Evolutionary conservation across 495 filamentous ascomycete genomes (phyloP), one percentile per base, ranked within the genome.

Genomic region (Xylaria venustula): DNA sequence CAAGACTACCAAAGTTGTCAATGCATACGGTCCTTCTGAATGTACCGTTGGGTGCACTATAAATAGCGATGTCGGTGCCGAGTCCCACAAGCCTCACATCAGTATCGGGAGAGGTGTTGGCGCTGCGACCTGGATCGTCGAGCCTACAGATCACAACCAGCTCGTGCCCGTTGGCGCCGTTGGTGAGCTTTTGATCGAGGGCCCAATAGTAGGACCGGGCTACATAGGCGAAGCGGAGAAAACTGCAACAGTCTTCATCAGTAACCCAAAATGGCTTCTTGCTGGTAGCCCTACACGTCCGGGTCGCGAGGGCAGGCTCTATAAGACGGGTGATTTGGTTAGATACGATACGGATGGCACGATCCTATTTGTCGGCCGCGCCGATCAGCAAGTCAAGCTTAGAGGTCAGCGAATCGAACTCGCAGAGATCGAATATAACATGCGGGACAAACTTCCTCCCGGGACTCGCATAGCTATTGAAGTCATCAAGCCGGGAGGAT

Each of bases 321-420:
- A 91, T 68, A 88, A 87, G 70, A 88, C 86, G 1, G 86, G 87
- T 3, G 87, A 90, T 64, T 64, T 88, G 28, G 86, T 86, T 7
- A 75, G 79, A 26, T 87, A 89, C 58, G 73, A 80, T 28, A 75
- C 79, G 26, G 81, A 83, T n/a, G 83, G 85, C 5, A 76, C 82
- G 0, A 69, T 88, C n/a, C 75, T 78, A 40, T 88, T 86, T 69
- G 71, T 89, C 20, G 83, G 85, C 6, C 80, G 87, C 14, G 83
- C 81, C 52, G 87, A 89, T 51, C 81, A 83, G 14, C 85, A 88
- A 61, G 82, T 88, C 26, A 90, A 90, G 67, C 72, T 90, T 8
- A 81, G 83, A 19, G 87, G 87, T 2, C 85, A 88, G 62, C 77
- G 87, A 5, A 82, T 90, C 57, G 87, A 90, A 56, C 70, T 89